phyloP scores from a whole-genome alignment of 306 rosid species.

The Cicer pinnatifidum region DNA sequence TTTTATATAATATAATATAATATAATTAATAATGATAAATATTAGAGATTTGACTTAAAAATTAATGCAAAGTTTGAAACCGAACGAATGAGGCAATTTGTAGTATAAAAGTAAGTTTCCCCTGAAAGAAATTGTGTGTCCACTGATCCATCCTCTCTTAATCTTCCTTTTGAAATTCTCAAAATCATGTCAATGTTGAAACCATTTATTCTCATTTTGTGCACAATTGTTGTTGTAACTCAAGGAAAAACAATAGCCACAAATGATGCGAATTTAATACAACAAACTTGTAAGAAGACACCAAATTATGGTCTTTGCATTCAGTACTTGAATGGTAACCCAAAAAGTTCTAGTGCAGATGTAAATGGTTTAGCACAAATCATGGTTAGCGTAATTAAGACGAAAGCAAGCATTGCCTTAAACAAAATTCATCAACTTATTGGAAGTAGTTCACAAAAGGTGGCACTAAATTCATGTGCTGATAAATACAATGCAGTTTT shows the following conservation, averaged over 20 bases:
- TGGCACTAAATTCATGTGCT: constrained; percentile 38
- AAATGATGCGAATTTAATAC: constrained; percentile 27
- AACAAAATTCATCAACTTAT: constrained; percentile 2
- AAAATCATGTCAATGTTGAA: neutral
- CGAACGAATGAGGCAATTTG: too few species aligned
- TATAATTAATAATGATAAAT: too few species aligned
- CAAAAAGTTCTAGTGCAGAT: constrained; percentile 44
- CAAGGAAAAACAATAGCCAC: neutral
- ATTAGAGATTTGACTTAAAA: too few species aligned
- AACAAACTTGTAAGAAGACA: constrained; percentile 54
- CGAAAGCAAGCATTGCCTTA: constrained; percentile 38
- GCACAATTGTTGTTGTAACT: neutral
- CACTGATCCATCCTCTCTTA: too few species aligned
- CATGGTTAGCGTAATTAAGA: constrained; percentile 46
- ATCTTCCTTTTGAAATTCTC: too few species aligned
- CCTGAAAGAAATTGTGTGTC: too few species aligned
- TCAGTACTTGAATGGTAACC: constrained; percentile 43
- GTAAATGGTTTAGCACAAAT: constrained; percentile 46
- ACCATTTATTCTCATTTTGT: constrained; percentile 10
- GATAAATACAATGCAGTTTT: constrained; percentile 32
- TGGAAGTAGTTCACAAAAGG: neutral
- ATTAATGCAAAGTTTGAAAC: too few species aligned
- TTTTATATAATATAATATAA: too few species aligned
- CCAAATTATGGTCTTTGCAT: constrained; percentile 49
- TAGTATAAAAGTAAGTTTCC: too few species aligned